Base-by-base conservation (phyloP, 2,329 filamentous ascomycete species). In the Emergomyces orientalis region DNA sequence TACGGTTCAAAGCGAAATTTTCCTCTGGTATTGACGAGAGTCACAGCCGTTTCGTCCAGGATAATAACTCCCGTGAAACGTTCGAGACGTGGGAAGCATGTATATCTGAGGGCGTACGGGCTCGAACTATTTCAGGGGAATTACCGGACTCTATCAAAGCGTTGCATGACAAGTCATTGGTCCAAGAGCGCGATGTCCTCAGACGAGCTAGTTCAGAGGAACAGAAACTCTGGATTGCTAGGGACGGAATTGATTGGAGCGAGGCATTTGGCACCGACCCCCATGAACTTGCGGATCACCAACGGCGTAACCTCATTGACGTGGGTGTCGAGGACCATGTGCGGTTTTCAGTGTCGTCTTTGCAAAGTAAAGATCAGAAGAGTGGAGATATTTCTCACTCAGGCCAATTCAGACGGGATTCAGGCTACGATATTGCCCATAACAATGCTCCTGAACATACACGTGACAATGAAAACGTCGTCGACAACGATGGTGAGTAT, bases 81-180 rank as follows among this genome's bases (percentile, higher is more conserved):
- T 96, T 90, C 67, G 93, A 97, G 77, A 89, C 88, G 0, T 97
- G 92, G 91, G 91, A 97, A 74, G 90, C 91, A 0, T 97, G 93
- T 73, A 85, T 88, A 49, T 86, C 91, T 0, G 92, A 97, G 74
- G 93, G 93, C 14, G 90, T 96, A 0, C 86, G 94, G 1, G 77
- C 81, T 17, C 83, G 86, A 62, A 82, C 85, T 34, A 90, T 97
- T 0, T 78, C 83, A 11, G 82, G 86, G 30, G 88, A 95, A 70
- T 80, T 96, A 0, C 90, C 91, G 0, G 84, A 86, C 0, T 77
- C 84, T 13, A 82, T 93, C 0, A 85, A 89, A 73, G 82, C 88
- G 69, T 79, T 96, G 13, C 93, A 97, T 72, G 89, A 96, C 37
- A 81, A 89, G 65, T 93, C 89, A 0, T 77, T 97, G 43, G 87